phyloP scores from a whole-genome alignment of 257 asterid species.

The Echium plantagineum region DNA sequence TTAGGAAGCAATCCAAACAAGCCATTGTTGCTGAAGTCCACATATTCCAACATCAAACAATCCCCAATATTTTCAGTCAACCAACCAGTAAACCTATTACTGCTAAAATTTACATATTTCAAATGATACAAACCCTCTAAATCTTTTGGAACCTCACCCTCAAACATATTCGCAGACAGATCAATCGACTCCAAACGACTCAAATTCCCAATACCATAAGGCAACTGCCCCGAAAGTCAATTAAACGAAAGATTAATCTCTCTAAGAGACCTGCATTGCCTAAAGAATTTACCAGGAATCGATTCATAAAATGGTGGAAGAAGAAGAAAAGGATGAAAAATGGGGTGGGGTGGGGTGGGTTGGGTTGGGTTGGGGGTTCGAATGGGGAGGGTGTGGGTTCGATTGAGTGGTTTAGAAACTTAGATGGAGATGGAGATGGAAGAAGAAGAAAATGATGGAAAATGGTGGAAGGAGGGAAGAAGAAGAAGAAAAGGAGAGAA shows the following conservation, averaged over 20 bases:
- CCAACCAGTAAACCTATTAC: conserved; percentile 42
- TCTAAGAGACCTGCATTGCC: conserved; percentile 46
- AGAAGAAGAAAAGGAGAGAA: too few relatives aligned
- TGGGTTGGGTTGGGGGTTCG: too few relatives aligned
- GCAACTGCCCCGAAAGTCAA: conserved; percentile 46
- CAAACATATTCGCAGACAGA: conserved; percentile 53
- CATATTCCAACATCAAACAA: conserved; percentile 34
- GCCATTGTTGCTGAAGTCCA: conserved; percentile 48
- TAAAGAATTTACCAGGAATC: conserved; percentile 47
- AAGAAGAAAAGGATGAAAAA: too few relatives aligned
- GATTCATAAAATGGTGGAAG: conserved; percentile 44
- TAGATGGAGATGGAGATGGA: too few relatives aligned
- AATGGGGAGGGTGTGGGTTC: too few relatives aligned
- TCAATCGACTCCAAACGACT: conserved; percentile 41
- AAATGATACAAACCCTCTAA: conserved; percentile 35
- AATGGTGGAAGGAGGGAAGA: too few relatives aligned
- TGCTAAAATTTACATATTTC: conserved; percentile 33
- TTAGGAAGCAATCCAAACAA: conserved; percentile 49
- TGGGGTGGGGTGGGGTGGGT: too few relatives aligned
- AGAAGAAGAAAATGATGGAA: too few relatives aligned
- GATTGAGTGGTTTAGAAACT: too few relatives aligned
- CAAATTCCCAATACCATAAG: conserved; percentile 44
- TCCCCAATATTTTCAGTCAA: conserved; percentile 60
- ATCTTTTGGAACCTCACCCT: conserved; percentile 56
- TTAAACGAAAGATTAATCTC: conserved; percentile 52